A percentile compares a stretch with the other conserved stretches of the same genome.
Conservation (phyloP, 108 stramenopile genomes). For the Schizochytrium sp. region DNA sequence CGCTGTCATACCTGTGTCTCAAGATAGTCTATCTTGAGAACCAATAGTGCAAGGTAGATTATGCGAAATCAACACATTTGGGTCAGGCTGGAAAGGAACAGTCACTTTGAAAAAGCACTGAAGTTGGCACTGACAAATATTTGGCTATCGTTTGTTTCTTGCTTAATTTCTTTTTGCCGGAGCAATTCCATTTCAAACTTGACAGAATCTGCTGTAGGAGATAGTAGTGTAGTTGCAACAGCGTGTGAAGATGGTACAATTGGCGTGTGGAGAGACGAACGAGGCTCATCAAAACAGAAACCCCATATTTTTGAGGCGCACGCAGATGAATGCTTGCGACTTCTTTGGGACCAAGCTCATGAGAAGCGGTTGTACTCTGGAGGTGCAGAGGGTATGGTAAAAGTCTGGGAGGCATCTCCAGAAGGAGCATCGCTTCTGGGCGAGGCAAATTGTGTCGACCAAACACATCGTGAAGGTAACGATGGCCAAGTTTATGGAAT, state of each 20-base stretch:
- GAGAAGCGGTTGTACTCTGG: not conserved
- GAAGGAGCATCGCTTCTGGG: not conserved
- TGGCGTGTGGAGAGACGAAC: not conserved
- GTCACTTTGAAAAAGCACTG: too few relatives aligned
- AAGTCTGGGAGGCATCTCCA: not conserved
- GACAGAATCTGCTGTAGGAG: not conserved
- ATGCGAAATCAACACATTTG: too few relatives aligned
- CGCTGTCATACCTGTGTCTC: too few relatives aligned
- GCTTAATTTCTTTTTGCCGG: too few relatives aligned
- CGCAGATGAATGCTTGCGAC: not conserved
- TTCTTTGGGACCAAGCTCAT: not conserved
- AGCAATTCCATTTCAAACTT: too few relatives aligned
- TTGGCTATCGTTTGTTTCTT: too few relatives aligned
- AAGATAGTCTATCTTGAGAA: too few relatives aligned
- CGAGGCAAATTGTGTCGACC: slow-evolving; percentile 11
- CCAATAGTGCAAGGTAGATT: too few relatives aligned
- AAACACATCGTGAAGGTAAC: not conserved
- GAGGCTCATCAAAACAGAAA: not conserved
- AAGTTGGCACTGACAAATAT: too few relatives aligned
- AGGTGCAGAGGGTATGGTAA: not conserved
- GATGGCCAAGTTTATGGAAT: slow-evolving; percentile 12
- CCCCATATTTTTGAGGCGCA: not conserved
- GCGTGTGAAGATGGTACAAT: not conserved
- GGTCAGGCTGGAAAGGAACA: too few relatives aligned
- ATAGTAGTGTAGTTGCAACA: not conserved